Base-by-base conservation (phyloP, 345 rosid genomes). In the Alliaria petiolata region DNA sequence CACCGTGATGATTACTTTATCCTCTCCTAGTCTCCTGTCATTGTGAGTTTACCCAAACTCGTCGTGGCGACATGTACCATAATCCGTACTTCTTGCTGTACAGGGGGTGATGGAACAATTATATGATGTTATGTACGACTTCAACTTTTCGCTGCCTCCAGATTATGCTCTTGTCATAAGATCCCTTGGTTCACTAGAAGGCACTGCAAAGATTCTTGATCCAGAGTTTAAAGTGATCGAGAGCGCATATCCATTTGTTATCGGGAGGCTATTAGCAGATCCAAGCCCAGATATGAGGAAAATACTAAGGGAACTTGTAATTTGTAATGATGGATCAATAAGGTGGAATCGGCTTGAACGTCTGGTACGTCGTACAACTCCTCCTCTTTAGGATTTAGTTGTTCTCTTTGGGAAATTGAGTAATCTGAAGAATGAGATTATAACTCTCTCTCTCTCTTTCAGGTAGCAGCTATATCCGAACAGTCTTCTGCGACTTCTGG, bases 301-400 rank as follows among this genome's bases (percentile, higher is more conserved):
- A 76, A 84, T 88, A 61, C 80, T 91, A 55, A 89, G 90, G 85
- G 87, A 95, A 72, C 99, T 95, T 67, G 81, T 95, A 55, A 91
- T 91, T 47, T 63, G 84, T 40, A 85, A 91, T 54, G 82, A 91
- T 81, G 97, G 99, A 62, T 89, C 99, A 19, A 80, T 95, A 68
- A 82, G 99, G 76, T 95, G 99, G 99, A 89, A 86, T 72, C 85
- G 96, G 43, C 84, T 95, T 52, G 99, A 95, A 80, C 90, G 90
- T 55, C 83, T 95, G 89, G 97, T 93, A 77, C 25, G 80, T 57
- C 33, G 13, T 47, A 38, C n/a, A n/a, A n/a, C n/a, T n/a, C n/a
- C 57, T 64, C 57, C 55, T 53, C 43, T 38, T 42, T 34, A 54
- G 4, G 17, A 46, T 56, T 14, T 17, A 5, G 0, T 33, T 33